These are phyloP conservation scores for Oidiodendron maius DNA, from an alignment of 495 filamentous ascomycete genomes.

Conservation along the genomic window DNA sequence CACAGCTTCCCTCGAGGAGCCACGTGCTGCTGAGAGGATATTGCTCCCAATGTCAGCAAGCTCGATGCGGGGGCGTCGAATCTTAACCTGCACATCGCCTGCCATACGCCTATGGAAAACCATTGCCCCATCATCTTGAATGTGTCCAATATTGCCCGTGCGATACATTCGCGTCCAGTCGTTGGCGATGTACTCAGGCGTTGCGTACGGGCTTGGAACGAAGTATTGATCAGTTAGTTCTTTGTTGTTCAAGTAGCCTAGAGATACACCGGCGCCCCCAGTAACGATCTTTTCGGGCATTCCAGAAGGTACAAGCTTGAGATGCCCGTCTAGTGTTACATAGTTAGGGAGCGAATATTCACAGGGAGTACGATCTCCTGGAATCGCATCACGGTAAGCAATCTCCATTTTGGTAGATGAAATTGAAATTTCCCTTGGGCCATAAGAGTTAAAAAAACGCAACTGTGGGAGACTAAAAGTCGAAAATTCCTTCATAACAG, in stretches of 20 bases:
- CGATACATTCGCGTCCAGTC: constrained; percentile 34
- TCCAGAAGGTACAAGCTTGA: constrained; percentile 32
- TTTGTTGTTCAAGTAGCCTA: constrained; percentile 28
- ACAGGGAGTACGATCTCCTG: constrained; percentile 14
- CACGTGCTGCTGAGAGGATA: constrained; percentile 1
- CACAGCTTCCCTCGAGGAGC: background rate
- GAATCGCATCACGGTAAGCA: too few relatives aligned
- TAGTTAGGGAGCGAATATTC: constrained; percentile 39
- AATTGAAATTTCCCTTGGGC: too few relatives aligned
- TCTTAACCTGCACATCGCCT: constrained; percentile 37
- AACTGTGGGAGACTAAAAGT: too few relatives aligned
- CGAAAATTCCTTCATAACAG: too few relatives aligned
- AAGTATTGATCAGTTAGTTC: constrained; percentile 26
- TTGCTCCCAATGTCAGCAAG: constrained; percentile 33
- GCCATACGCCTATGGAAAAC: constrained; percentile 33
- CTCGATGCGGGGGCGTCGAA: constrained; percentile 39
- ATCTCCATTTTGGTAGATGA: too few relatives aligned
- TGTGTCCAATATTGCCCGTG: constrained; percentile 34
- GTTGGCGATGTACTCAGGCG: constrained; percentile 10
- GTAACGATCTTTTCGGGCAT: constrained; percentile 31
- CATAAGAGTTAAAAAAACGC: too few relatives aligned
- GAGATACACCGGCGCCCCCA: constrained; percentile 29
- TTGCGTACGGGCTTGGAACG: constrained; percentile 25
- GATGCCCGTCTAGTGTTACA: constrained; percentile 32
- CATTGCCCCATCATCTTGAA: constrained; percentile 31